These are phyloP conservation scores for Saccharomycopsis fibuligera DNA, from an alignment of 805 yeast genomes.

Conservation along the genomic window DNA sequence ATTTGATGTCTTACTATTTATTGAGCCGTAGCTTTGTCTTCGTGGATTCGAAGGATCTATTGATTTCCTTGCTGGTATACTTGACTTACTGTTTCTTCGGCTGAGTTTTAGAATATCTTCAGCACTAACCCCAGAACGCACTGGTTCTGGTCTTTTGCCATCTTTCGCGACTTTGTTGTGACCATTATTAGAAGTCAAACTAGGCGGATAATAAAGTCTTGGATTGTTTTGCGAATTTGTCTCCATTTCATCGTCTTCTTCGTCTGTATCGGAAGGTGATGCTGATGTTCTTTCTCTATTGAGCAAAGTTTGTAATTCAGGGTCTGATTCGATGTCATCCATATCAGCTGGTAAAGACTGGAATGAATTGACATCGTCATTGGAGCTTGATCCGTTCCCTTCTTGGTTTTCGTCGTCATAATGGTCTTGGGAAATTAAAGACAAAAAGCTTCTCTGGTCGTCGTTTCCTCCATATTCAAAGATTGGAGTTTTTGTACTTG, in stretches of 20 bases:
- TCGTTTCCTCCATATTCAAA: constrained; percentile 30
- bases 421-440: constrained; percentile 31
- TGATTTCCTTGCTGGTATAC: constrained; percentile 2
- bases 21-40: constrained; percentile 8
- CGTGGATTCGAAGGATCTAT: not conserved
- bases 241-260: not conserved
- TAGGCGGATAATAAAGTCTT: not conserved
- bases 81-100: constrained; percentile 14
- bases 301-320: constrained; percentile 5
- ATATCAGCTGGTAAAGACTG: constrained; percentile 20
- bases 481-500: constrained; percentile 36
- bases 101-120: not conserved
- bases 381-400: constrained; percentile 22
- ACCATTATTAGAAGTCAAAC: not conserved
- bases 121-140: not conserved
- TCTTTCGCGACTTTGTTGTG: not conserved
- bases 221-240: not conserved
- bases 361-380: constrained; percentile 4
- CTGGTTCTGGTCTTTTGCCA: not conserved
- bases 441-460: constrained; percentile 33
- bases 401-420: constrained; percentile 25
- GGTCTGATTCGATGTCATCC: constrained; percentile 7
- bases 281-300: not conserved
- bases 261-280: not conserved
- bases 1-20: not conserved